Evolutionary conservation across 257 asterid genomes (phyloP), one percentile per base, ranked within the genome.

Genomic region (Petunia axillaris): DNA sequence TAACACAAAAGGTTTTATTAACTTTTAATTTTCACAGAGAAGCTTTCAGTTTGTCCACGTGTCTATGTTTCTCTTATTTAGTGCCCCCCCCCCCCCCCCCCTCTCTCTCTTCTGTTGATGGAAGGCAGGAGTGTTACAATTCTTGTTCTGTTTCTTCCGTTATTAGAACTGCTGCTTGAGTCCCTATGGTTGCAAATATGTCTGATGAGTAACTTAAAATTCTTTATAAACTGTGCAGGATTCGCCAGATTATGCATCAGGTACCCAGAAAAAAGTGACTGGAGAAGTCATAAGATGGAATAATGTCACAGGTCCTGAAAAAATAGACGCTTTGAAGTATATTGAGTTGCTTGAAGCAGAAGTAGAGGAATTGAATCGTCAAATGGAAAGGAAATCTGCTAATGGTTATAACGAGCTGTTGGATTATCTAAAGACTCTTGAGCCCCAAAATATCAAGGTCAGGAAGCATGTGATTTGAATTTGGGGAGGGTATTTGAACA

Each of bases 231-330:
- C 60, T 87, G 67, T 81, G 80, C 85, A 96, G 99, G 99, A 94
- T 81, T 84, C 70, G 75, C 93, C 94, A 59, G 95, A 93, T 82
- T 96, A 87, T 88, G 98, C 98, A 73, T 96, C 98, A 16, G 99
- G 99, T 78, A 89, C 97, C 3, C 98, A 96, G 86, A 96, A 96
- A 87, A 96, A 91, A 67, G 97, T 96, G 85, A 82, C 91, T 13
- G 99, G 99, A 79, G 99, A 96, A 86, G 97, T 96, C 64, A 90
- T 96, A 87, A 90, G 97, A 85, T 96, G 99, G 99, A 96, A 91
- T 83, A 91, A 91, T 68, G 79, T 92, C 80, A 89, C 98, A 37
- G 99, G 99, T 65, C 92, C 94, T 64, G 99, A 96, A 82, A 85
- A 88, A 83, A 87, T 96, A 41, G 98, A 96, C 68, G 99, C 97